These are phyloP conservation scores for Scutellaria barbata DNA, from an alignment of 257 asterid genomes.

Conservation along the genomic window DNA sequence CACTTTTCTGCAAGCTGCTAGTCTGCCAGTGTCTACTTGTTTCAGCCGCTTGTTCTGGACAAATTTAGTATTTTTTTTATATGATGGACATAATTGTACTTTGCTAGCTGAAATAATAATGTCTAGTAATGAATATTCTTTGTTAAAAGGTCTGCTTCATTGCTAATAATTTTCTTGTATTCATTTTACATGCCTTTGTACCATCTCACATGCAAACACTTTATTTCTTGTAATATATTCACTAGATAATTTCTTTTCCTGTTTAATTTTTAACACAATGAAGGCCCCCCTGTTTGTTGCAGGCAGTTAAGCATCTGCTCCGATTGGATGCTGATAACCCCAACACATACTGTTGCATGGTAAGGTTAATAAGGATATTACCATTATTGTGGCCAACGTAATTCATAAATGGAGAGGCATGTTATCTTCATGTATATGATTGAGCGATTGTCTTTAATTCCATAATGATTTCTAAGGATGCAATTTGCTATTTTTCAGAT, in stretches of 20 bases:
- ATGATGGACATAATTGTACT: too few species aligned
- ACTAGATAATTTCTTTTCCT: too few species aligned
- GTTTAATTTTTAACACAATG: too few species aligned
- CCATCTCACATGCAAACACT: neutral
- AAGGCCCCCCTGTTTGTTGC: constrained; percentile 32
- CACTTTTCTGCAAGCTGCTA: constrained; percentile 5
- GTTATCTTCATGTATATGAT: neutral
- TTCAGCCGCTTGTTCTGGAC: too few species aligned
- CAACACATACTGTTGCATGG: constrained; percentile 85
- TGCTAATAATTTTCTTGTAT: neutral
- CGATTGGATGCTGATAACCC: constrained; percentile 81
- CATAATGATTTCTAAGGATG: neutral
- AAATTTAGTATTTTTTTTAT: too few species aligned
- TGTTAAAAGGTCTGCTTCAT: constrained; percentile 8
- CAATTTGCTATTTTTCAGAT: neutral
- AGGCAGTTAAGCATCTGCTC: constrained; percentile 86
- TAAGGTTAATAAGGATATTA: constrained; percentile 45
- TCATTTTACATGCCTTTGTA: constrained; percentile 9
- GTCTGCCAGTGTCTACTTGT: too few species aligned
- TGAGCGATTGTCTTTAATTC: neutral
- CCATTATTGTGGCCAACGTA: neutral
- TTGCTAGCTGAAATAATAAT: too few species aligned
- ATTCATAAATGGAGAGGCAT: constrained; percentile 6
- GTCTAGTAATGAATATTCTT: neutral
- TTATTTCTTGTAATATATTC: too few species aligned